Conservation (phyloP, 2,329 filamentous ascomycete species). For the Claviceps capensis region DNA sequence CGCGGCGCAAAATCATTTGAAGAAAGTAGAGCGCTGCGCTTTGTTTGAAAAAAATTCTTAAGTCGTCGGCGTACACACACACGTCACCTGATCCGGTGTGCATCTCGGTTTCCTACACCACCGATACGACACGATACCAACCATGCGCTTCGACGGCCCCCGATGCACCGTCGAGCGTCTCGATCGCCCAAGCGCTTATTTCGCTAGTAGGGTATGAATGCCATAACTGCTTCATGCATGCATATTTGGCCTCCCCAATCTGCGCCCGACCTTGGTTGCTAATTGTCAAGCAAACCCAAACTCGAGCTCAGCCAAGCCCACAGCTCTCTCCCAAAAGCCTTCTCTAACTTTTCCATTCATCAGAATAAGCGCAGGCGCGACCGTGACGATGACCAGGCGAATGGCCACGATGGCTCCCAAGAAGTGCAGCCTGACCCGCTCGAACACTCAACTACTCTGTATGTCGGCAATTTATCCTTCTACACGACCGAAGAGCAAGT, state of each 20-base stretch:
- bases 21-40: neutral
- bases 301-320: neutral
- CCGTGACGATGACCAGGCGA: conserved; percentile 39
- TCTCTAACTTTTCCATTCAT: neutral
- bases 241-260: neutral
- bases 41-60: neutral
- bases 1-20: no score
- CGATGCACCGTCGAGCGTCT: conserved; percentile 77
- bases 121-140: conserved; percentile 11
- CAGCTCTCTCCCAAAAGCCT: conserved; percentile 2
- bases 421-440: conserved; percentile 54
- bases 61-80: neutral
- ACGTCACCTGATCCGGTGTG: neutral
- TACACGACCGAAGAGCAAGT: conserved; percentile 99
- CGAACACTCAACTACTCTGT: conserved; percentile 81
- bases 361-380: conserved; percentile 63
- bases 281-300: neutral
- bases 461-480: conserved; percentile 96
- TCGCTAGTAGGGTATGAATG: conserved; percentile 56
- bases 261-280: no score
- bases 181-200: conserved; percentile 92
- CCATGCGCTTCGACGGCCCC: conserved; percentile 31
- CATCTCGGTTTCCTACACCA: neutral
- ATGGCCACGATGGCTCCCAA: conserved; percentile 20
- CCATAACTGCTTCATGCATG: neutral